Conservation (phyloP, 805 yeast species). For the Tetrapisispora namnaoensis region DNA sequence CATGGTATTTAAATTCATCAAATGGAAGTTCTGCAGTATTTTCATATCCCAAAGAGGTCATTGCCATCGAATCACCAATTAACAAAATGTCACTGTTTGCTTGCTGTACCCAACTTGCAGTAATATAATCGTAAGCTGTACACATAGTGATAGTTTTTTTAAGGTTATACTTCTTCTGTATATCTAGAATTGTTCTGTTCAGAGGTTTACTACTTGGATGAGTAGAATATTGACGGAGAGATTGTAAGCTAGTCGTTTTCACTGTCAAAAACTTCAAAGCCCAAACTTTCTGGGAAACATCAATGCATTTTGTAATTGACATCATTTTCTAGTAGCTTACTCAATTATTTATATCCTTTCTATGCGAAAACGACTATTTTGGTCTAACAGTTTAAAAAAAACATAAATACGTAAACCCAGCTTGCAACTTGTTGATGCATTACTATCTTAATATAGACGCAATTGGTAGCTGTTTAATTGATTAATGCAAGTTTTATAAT, state of each 20-base stretch:
- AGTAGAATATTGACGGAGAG: constrained; percentile 1
- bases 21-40: constrained; percentile 67
- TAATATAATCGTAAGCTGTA: constrained; percentile 85
- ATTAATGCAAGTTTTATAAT: too few relatives aligned
- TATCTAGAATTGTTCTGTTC: constrained; percentile 29
- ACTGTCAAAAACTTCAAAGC: not conserved
- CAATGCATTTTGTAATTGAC: not conserved
- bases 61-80: constrained; percentile 88
- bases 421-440: too few relatives aligned
- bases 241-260: not conserved
- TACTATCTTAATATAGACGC: too few relatives aligned
- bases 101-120: constrained; percentile 58
- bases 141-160: constrained; percentile 41
- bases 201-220: not conserved
- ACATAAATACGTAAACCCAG: too few relatives aligned
- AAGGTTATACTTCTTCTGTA: constrained; percentile 27
- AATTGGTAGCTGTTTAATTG: too few relatives aligned
- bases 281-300: not conserved
- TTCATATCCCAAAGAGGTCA: constrained; percentile 78
- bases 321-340: too few relatives aligned
- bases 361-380: too few relatives aligned
- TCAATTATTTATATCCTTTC: too few relatives aligned
- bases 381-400: too few relatives aligned
- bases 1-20: constrained; percentile 72
- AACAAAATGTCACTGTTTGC: constrained; percentile 61